phyloP scores from a whole-genome alignment of 2,329 filamentous ascomycete species.

The Thelonectria rubi region DNA sequence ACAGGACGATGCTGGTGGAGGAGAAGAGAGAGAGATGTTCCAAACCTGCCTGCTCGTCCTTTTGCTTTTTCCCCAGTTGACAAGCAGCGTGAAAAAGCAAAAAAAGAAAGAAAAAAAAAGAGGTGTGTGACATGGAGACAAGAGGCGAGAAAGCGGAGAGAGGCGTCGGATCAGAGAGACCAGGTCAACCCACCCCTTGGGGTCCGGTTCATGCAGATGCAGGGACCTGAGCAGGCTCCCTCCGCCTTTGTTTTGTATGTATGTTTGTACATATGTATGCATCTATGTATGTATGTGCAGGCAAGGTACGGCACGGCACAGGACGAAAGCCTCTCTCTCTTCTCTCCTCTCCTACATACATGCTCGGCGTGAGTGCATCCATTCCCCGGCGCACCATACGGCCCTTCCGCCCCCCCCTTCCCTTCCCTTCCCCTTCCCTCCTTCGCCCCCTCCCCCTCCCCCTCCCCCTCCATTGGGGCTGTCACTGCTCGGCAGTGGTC shows the following conservation, averaged over 20 bases:
- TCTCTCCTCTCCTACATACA: background rate
- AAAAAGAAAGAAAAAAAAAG: background rate
- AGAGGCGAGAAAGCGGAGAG: slow-evolving; percentile 18
- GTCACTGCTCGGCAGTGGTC: slow-evolving; percentile 1
- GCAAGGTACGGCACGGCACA: no score
- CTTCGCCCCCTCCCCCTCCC: no score
- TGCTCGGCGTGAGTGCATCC: slow-evolving; percentile 8
- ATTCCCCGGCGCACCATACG: no score
- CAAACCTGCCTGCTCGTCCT: no score
- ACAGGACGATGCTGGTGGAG: background rate
- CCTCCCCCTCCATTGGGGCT: slow-evolving; percentile 20
- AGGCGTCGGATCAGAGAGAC: slow-evolving; percentile 9
- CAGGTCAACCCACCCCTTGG: slow-evolving; percentile 29
- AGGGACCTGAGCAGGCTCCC: slow-evolving; percentile 35
- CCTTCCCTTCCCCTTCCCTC: background rate
- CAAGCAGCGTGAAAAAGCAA: background rate
- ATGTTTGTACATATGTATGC: slow-evolving; percentile 12
- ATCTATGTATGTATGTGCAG: slow-evolving; percentile 3
- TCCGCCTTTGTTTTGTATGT: no score
- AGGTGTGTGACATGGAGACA: background rate
- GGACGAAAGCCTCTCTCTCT: background rate
- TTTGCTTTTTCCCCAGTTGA: background rate
- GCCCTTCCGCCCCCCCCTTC: background rate
- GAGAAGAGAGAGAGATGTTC: no score
- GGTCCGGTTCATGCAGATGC: slow-evolving; percentile 35